phyloP scores from a whole-genome alignment of 148 eudicot genomes.

The Fagopyrum tataricum region DNA sequence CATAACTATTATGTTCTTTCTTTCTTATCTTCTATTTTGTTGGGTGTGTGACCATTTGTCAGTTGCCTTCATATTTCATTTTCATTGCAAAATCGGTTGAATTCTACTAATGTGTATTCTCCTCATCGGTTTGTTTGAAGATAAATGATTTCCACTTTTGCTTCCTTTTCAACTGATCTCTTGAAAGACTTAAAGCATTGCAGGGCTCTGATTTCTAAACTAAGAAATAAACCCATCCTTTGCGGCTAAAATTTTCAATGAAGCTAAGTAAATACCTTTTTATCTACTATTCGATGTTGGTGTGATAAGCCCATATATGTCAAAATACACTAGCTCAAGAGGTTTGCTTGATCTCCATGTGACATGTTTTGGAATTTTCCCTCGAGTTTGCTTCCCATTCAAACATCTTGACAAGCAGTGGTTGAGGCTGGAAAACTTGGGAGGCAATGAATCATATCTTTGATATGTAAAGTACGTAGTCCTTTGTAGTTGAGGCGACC shows the following conservation, averaged over 20 bases:
- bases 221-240: slow-evolving; percentile 17
- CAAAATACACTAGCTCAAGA: neutral
- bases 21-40: slow-evolving; percentile 19
- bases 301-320: slow-evolving; percentile 14
- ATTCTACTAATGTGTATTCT: slow-evolving; percentile 10
- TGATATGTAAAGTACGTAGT: no score
- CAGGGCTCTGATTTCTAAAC: neutral
- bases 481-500: no score
- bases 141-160: neutral
- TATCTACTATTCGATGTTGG: neutral
- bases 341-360: slow-evolving; percentile 5
- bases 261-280: slow-evolving; percentile 8
- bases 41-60: slow-evolving; percentile 7
- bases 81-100: slow-evolving; percentile 10
- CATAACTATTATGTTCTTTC: neutral
- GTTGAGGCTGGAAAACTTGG: no score
- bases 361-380: neutral
- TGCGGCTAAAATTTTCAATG: slow-evolving; percentile 7
- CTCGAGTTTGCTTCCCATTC: neutral
- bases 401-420: no score
- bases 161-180: slow-evolving; percentile 1
- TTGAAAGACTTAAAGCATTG: neutral
- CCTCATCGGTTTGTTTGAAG: neutral
- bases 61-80: slow-evolving; percentile 11
- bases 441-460: no score